These are phyloP conservation scores for Caryopteris hybrid DNA, from an alignment of 305 asterid species.

Conservation along the genomic window DNA sequence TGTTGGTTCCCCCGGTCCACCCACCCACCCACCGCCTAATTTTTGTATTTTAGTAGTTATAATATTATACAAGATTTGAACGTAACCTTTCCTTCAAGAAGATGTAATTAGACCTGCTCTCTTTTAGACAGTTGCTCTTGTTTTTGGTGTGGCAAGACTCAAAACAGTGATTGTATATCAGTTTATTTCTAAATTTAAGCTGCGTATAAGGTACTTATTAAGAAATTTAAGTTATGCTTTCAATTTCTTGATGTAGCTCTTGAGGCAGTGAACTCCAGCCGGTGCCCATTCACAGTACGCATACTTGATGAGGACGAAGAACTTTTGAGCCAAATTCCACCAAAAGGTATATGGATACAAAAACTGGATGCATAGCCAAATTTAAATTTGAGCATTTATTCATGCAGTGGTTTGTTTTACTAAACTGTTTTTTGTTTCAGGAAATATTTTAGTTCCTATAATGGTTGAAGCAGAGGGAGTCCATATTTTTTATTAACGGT, in stretches of 20 bases:
- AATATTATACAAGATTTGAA: not conserved
- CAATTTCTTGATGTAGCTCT: conserved; percentile 55
- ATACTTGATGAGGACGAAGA: conserved; percentile 23
- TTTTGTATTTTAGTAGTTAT: too few relatives aligned
- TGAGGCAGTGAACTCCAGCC: conserved; percentile 56
- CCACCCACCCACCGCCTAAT: too few relatives aligned
- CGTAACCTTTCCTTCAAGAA: not conserved
- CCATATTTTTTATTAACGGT: too few relatives aligned
- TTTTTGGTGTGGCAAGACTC: not conserved
- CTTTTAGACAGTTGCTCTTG: not conserved
- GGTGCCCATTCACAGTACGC: conserved; percentile 25
- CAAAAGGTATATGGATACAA: conserved; percentile 47
- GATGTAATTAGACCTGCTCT: not conserved
- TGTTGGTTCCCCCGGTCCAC: too few relatives aligned
- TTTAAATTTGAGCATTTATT: not conserved
- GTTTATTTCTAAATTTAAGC: not conserved
- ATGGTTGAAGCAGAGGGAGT: not conserved
- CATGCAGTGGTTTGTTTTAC: not conserved
- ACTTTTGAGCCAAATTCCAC: conserved; percentile 51
- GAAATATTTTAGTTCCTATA: not conserved
- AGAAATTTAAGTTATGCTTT: conserved; percentile 1
- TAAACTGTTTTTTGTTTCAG: not conserved
- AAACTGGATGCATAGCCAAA: not conserved
- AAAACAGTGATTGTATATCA: not conserved
- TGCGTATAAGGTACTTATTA: not conserved